Conservation (phyloP, 2,329 filamentous ascomycete species). For the Aspergillus viridinutans region DNA sequence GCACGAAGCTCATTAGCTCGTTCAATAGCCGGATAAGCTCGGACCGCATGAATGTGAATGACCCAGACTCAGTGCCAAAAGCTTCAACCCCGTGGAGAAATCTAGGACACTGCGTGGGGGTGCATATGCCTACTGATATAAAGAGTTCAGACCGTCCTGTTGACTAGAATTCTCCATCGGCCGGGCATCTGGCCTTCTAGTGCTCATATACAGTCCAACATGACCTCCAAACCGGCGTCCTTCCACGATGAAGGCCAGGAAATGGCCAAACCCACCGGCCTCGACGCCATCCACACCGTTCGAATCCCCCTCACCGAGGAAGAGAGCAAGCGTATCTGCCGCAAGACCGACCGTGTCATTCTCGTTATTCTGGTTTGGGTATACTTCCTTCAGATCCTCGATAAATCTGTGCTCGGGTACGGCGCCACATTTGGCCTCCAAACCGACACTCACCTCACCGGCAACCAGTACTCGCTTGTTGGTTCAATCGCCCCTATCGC, state of each 20-base stretch:
- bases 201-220: background rate
- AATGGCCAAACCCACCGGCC: constrained; percentile 7
- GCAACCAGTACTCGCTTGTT: constrained; percentile 55
- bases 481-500: constrained; percentile 57
- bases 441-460: constrained; percentile 48
- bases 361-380: constrained; percentile 46
- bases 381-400: constrained; percentile 50
- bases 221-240: constrained; percentile 10
- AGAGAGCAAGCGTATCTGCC: constrained; percentile 52
- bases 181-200: background rate
- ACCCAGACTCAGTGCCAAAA: background rate
- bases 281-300: constrained; percentile 14
- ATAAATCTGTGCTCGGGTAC: constrained; percentile 56
- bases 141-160: background rate
- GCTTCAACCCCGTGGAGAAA: background rate
- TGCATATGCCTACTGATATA: background rate
- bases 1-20: background rate
- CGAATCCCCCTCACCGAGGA: constrained; percentile 29
- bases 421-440: constrained; percentile 55
- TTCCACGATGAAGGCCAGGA: constrained; percentile 18
- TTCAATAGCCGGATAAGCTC: background rate
- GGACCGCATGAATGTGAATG: background rate
- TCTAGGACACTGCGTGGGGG: background rate
- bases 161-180: background rate
- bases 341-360: constrained; percentile 59